These are phyloP conservation scores for Talaromyces adpressus DNA, from an alignment of 495 filamentous ascomycete species.

Conservation along the genomic window DNA sequence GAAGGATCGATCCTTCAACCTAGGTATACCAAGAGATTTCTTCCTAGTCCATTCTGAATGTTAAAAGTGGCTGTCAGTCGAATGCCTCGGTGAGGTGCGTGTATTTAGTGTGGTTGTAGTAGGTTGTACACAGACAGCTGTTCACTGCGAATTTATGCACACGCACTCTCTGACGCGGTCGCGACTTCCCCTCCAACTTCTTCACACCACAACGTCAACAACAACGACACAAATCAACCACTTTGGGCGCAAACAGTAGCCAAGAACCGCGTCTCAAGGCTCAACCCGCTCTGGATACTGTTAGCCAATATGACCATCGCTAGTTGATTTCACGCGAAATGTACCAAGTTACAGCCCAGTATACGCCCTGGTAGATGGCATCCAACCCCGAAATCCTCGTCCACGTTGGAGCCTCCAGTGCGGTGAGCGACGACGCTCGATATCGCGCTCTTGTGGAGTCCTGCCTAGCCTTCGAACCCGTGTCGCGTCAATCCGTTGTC, in stretches of 20 bases:
- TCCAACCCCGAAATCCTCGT: slow-evolving; percentile 53
- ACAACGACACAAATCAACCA: background rate
- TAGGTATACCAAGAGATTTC: too few relatives aligned
- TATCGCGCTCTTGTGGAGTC: slow-evolving; percentile 57
- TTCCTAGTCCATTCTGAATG: background rate
- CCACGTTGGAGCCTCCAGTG: slow-evolving; percentile 60
- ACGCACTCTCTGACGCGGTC: background rate
- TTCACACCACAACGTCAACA: background rate
- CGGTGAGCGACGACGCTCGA: slow-evolving; percentile 48
- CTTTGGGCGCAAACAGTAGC: background rate
- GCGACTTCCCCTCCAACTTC: background rate
- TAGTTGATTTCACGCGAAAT: background rate
- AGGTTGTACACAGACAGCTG: background rate
- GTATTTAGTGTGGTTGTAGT: background rate
- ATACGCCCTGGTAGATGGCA: slow-evolving; percentile 3
- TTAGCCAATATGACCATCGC: background rate
- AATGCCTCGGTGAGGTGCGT: background rate
- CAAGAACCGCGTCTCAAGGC: background rate
- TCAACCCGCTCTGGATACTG: background rate
- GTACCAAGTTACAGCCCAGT: background rate
- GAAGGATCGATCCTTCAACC: too few relatives aligned
- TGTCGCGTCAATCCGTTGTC: slow-evolving; percentile 18
- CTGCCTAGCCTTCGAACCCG: slow-evolving; percentile 51
- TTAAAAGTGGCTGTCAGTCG: background rate
- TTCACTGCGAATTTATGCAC: background rate